Conservation (phyloP, 2,329 filamentous ascomycete genomes). For the Lecanicillium sp. region DNA sequence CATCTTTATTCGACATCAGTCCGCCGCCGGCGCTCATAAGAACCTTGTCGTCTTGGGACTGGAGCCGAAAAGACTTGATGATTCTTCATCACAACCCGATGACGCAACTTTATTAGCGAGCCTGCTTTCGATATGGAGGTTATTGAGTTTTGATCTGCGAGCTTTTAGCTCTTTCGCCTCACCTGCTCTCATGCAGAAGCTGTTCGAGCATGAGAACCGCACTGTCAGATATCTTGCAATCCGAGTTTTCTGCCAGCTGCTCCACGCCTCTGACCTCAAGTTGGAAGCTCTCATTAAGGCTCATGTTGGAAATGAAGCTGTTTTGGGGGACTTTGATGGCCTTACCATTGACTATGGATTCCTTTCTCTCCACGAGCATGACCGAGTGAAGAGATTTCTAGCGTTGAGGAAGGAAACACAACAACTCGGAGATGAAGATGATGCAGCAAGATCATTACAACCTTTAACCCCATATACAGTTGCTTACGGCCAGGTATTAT, state of each 20-base stretch:
- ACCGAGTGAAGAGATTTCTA: slow-evolving; percentile 38
- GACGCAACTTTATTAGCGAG: slow-evolving; percentile 18
- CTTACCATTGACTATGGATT: slow-evolving; percentile 71
- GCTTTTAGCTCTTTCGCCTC: slow-evolving; percentile 58
- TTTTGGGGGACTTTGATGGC: slow-evolving; percentile 69
- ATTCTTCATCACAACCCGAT: slow-evolving; percentile 10
- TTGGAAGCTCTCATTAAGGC: slow-evolving; percentile 61
- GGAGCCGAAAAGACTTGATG: slow-evolving; percentile 18
- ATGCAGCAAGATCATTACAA: slow-evolving; percentile 18
- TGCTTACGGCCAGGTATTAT: slow-evolving; percentile 56
- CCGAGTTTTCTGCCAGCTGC: slow-evolving; percentile 69
- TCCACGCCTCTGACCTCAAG: slow-evolving; percentile 72
- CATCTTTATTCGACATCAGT: slow-evolving; percentile 54
- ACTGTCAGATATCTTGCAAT: slow-evolving; percentile 73
- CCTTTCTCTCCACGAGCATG: slow-evolving; percentile 49
- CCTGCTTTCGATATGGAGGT: slow-evolving; percentile 55
- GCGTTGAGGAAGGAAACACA: slow-evolving; percentile 22
- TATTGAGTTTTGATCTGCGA: slow-evolving; percentile 67
- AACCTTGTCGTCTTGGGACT: slow-evolving; percentile 17
- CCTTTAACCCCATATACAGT: slow-evolving; percentile 52
- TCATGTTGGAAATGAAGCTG: slow-evolving; percentile 52
- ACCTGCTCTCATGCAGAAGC: slow-evolving; percentile 56
- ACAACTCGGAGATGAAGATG: slow-evolving; percentile 1
- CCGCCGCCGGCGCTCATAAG: slow-evolving; percentile 10
- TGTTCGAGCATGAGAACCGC: slow-evolving; percentile 54